These are phyloP conservation scores for Powellomyces hirtus DNA, from an alignment of 192 early-diverging fungal genomes.

Conservation along the genomic window DNA sequence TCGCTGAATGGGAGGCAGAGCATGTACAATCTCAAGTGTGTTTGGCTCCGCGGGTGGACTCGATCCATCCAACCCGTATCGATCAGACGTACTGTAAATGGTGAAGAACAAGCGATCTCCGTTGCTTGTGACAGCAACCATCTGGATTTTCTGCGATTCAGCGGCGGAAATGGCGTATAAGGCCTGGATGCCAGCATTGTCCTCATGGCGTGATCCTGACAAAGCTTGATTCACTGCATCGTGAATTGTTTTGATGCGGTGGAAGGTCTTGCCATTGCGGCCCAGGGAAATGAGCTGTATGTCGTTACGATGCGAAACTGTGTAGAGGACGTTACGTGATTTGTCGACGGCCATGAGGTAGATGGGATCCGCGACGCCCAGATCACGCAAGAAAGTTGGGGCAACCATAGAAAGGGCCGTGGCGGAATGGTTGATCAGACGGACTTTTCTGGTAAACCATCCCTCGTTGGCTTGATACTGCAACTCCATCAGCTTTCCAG, in stretches of 20 bases:
- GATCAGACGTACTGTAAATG: neutral
- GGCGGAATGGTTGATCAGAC: conserved; percentile 71
- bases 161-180: conserved; percentile 25
- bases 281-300: conserved; percentile 67
- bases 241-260: conserved; percentile 25
- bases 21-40: conserved; percentile 63
- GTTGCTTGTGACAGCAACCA: conserved; percentile 78
- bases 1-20: conserved; percentile 62
- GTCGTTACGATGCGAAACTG: conserved; percentile 63
- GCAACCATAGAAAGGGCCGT: conserved; percentile 66
- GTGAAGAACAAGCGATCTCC: conserved; percentile 41
- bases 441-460: conserved; percentile 78
- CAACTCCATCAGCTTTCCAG: conserved; percentile 87
- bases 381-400: conserved; percentile 50
- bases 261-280: conserved; percentile 53
- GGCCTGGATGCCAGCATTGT: conserved; percentile 42
- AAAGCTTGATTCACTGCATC: conserved; percentile 4
- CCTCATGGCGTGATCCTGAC: conserved; percentile 26
- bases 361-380: conserved; percentile 48
- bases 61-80: neutral
- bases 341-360: conserved; percentile 66
- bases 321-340: conserved; percentile 67
- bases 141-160: conserved; percentile 47
- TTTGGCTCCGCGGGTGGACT: conserved; percentile 43
- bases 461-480: conserved; percentile 82